Conservation (phyloP, 306 rosid species). For the Rosa lucieae region DNA sequence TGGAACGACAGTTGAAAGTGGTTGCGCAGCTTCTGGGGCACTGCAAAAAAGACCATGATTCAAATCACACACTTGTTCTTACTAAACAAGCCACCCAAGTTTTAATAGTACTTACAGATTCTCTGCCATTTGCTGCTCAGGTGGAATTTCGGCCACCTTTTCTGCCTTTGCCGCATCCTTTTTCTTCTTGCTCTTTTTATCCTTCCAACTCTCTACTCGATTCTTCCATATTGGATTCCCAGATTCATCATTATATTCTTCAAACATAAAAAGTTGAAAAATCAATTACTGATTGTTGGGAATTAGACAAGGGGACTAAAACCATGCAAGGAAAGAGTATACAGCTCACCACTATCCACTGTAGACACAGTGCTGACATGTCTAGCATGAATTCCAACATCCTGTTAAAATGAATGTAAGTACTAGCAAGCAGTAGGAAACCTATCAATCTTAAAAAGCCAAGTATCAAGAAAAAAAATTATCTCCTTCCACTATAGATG, state of each 20-base stretch:
- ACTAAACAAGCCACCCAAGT: background rate
- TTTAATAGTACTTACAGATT: constrained; percentile 51
- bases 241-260: constrained; percentile 72
- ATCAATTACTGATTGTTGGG: constrained; percentile 9
- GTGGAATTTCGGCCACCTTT: constrained; percentile 59
- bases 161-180: constrained; percentile 51
- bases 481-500: background rate
- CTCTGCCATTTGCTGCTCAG: constrained; percentile 81
- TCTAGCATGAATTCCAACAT: constrained; percentile 88
- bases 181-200: constrained; percentile 87
- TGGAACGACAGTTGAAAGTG: constrained; percentile 66
- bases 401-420: constrained; percentile 44
- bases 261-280: constrained; percentile 32
- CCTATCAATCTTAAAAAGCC: background rate
- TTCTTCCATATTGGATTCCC: constrained; percentile 99
- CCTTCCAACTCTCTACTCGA: constrained; percentile 99
- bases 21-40: constrained; percentile 54
- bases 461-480: background rate
- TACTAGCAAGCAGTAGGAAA: constrained; percentile 12
- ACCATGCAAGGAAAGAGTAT: constrained; percentile 12
- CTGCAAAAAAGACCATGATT: constrained; percentile 45
- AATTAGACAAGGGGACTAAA: constrained; percentile 17
- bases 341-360: constrained; percentile 73
- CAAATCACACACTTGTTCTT: background rate
- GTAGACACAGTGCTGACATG: constrained; percentile 88